Percentiles rank a stretch among this genome's conserved stretches.
Evolutionary conservation across 345 rosid genomes (phyloP).

Genomic region (Balakata baccata): DNA sequence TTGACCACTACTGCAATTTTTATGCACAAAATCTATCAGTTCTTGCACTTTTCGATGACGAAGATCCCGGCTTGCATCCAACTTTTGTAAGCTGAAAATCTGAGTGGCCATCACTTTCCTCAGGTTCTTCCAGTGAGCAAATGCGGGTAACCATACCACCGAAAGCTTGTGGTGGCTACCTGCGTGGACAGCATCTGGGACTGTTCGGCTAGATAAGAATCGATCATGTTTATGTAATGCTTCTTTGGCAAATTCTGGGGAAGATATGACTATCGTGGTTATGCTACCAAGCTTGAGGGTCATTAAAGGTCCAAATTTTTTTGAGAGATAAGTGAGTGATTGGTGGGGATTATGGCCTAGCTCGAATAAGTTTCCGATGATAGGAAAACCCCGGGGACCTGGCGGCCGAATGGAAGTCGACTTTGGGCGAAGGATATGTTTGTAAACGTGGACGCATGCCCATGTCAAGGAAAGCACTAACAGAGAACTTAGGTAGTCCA

Average conservation of each 20-base stretch:
- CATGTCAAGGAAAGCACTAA: too few relatives aligned
- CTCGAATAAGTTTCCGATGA: constrained; percentile 8
- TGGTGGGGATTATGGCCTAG: neutral
- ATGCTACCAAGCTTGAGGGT: constrained; percentile 3
- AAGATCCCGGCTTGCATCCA: constrained; percentile 10
- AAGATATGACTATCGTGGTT: constrained; percentile 7
- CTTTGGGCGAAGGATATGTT: neutral
- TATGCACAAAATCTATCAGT: constrained; percentile 1
- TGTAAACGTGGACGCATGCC: neutral
- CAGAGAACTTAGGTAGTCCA: too few relatives aligned
- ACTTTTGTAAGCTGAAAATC: constrained; percentile 15
- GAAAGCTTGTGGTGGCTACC: neutral
- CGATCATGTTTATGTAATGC: constrained; percentile 9
- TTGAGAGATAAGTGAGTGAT: neutral
- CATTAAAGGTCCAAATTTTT: constrained; percentile 15
- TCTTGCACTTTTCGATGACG: constrained; percentile 16
- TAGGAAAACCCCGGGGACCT: neutral
- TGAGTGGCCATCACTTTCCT: constrained; percentile 1
- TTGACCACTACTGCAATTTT: neutral
- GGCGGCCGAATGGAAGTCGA: neutral
- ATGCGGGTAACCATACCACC: neutral
- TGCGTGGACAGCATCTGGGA: neutral
- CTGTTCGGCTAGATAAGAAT: constrained; percentile 4
- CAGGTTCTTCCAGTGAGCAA: neutral
- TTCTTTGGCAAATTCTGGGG: constrained; percentile 6